Evolutionary conservation across 129 eudicot genomes (phyloP), one percentile per base, ranked within the genome.

Genomic region (Ambrosia trifida): DNA sequence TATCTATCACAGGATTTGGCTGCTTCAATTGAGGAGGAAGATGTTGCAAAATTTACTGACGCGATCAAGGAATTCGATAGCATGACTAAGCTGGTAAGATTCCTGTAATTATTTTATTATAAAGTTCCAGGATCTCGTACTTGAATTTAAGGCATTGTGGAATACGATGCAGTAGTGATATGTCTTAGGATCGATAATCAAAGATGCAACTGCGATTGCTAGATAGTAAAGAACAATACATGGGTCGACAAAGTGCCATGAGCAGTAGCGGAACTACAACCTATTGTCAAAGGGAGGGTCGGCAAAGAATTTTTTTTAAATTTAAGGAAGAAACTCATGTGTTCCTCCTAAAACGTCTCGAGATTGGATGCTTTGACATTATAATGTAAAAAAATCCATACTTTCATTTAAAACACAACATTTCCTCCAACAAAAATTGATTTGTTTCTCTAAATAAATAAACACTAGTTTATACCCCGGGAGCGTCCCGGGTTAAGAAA

Each of bases 11-110:
- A 87, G 89, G 94, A 87, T 51, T 66, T 87, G 82, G 81, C 87
- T 28, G 73, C 83, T 74, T 83, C 94, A 13, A 53, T 84, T 65
- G 94, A 87, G 52, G 89, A 82, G 58, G 87, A 64, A 66, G 94
- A 82, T 84, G 69, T 84, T 68, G 78, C 54, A 4, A 87, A 84
- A 63, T 87, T 84, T 45, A 84, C 89, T 59, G 94, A 84, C 54
- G 87, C 86, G 11, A 62, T 87, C 68, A 87, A 84, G 82, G 89
- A 87, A 77, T 87, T 69, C 35, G 94, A 87, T 79, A 82, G 85
- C 85, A 76, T 84, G 76, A 79, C 87, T 18, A 80, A 85, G 56
- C 85, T 87, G 87, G 94, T 87, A 87, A 72, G 43, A 61, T 2
- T 17, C 41, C 3, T 30, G 32, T n/a, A 16, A 28, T 12, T 12